Evolutionary conservation across 2,329 filamentous ascomycete species (phyloP).

Genomic region (Paraphaeosphaeria sporulosa): DNA sequence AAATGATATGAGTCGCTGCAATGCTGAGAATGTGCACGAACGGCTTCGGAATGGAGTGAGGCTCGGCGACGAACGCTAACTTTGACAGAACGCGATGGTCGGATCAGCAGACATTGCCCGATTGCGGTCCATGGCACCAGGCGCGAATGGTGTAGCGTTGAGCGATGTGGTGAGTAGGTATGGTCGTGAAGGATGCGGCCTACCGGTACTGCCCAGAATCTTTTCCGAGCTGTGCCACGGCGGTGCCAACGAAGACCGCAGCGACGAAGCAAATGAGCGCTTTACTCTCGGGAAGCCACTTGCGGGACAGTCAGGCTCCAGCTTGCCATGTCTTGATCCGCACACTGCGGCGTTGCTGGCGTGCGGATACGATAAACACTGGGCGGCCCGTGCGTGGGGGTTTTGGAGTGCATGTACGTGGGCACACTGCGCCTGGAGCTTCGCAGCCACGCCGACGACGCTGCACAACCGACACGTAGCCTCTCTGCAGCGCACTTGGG

Average conservation of each 20-base stretch:
- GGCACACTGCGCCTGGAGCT: constrained; percentile 16
- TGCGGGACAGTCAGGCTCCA: background rate
- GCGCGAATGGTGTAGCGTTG: too few species aligned
- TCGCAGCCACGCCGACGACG: background rate
- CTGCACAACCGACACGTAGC: constrained; percentile 40
- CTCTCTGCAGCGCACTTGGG: constrained; percentile 19
- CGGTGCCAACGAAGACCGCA: background rate
- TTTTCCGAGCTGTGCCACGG: background rate
- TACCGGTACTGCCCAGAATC: background rate
- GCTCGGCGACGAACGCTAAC: too few species aligned
- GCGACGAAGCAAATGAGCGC: background rate
- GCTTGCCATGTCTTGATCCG: background rate
- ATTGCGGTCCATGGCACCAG: too few species aligned
- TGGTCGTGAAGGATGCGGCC: too few species aligned
- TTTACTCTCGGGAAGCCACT: background rate
- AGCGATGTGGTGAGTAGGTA: too few species aligned
- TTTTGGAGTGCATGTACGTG: constrained; percentile 9
- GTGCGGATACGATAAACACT: background rate
- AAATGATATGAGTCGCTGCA: too few species aligned
- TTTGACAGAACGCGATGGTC: too few species aligned
- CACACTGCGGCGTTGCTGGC: too few species aligned
- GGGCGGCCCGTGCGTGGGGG: constrained; percentile 19
- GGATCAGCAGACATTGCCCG: too few species aligned
- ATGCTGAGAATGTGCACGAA: too few species aligned
- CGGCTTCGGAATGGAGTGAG: too few species aligned